Base-by-base conservation (phyloP, 1,284 basidiomycete species). In the Ceratobasidium sp. region DNA sequence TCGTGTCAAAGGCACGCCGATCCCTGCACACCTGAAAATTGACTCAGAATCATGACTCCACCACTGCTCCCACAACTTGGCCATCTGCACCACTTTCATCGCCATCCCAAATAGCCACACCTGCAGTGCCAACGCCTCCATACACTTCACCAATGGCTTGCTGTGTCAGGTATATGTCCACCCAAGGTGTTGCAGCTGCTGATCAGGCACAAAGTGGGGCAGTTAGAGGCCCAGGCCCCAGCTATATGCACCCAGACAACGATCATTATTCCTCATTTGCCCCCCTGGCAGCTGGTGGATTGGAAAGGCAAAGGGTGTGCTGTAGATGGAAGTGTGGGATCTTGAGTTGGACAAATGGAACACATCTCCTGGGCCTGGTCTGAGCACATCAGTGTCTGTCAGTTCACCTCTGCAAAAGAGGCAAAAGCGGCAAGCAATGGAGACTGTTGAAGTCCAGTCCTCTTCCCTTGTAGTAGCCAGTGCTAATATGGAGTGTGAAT, bases 241-340 rank as follows among this genome's bases (percentile, higher is more conserved):
- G n/a, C 27, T 24, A 66, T 46, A 24, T 62, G 54, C 19, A 54
- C 66, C 27, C 34, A 14, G 43, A 48, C 43, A 66, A 74, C 59
- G 72, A 74, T 71, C 19, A 31, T 46, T 1, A 71, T 71, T 71
- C 54, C 53, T 0, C 54, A 71, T 71, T 71, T 54, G 37, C 66
- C 66, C 0, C 66, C 66, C 7, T 2, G n/a, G 2, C 24, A 41
- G 22, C 65, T 51, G 27, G 65, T 68, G 34, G 65, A 68, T 41
- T 34, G 48, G 2, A 53, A 68, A 37, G 54, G 66, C 54, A 59
- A 71, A 14, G 54, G 66, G 9, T 37, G 54, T 1, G 53, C 66
- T 2, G 7, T 58, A 1, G 54, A 48, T 1, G n/a, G 65, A 54
- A 13, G 51, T 46, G 6, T 27, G 34, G 31, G 54, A 65, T 48